Base-by-base conservation (phyloP, 2,329 filamentous ascomycete species). In the Ciborinia camelliae region DNA sequence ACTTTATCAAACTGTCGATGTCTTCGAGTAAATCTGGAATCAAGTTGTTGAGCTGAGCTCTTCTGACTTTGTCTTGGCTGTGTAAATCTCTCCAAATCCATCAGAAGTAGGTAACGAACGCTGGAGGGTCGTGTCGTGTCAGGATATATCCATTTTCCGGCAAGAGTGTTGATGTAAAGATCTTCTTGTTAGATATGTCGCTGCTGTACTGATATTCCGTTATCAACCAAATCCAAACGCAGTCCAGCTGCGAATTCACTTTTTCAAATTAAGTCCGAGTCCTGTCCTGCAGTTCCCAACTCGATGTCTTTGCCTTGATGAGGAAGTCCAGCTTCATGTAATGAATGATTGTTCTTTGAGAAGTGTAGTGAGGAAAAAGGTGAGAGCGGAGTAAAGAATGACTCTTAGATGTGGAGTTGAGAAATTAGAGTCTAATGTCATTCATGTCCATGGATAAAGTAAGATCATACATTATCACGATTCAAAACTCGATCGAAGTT, bases 271-370 rank as follows among this genome's bases (percentile, higher is more conserved):
- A 57, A 39, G 43, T 35, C 14, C 1, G 48, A 39, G 43, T 35
- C 28, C 41, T 63, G 62, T 12, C 62, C 62, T 23, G 62, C 62
- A 63, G 53, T 59, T 41, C 53, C 41, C n/a, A 18, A 37, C 26
- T 35, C 45, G n/a, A 51, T 51, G 9, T 23, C 37, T 43, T 51
- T 63, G 41, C 35, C 45, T 63, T 63, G 62, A 32, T 45, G 53
- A 48, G 43, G 62, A 63, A 63, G 35, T 23, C 62, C 62, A 59
- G 62, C 62, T 32, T 63, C 62, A 26, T 59, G 28, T 47, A 53
- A 63, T 8, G 60, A 47, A 26, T 26, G 62, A 41, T 28, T 60
- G 32, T n/a, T 9, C 12, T 63, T 50, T 7, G 43, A 20, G 35
- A 39, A 59, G 20, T 18, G 26, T 35, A 41, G 45, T 35, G 35